Percentiles rank a stretch among this genome's conserved stretches.
These are phyloP conservation scores for Chrysoporthe deuterocubensis DNA, from an alignment of 2,329 filamentous ascomycete genomes.

Conservation along the genomic window DNA sequence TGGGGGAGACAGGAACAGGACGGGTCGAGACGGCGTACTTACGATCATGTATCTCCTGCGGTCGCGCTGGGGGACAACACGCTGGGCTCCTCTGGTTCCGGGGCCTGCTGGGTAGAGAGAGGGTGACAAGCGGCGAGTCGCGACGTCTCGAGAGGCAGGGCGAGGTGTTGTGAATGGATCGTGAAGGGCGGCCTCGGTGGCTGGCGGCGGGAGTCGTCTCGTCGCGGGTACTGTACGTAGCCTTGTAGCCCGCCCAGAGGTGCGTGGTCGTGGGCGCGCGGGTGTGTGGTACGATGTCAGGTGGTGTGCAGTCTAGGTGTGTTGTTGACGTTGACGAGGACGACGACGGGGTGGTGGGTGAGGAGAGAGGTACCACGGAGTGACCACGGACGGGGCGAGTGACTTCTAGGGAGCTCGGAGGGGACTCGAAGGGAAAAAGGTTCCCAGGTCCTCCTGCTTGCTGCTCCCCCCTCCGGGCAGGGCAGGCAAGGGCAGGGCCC, in stretches of 20 bases:
- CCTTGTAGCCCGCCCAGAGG: constrained; percentile 1
- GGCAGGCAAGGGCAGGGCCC: background rate
- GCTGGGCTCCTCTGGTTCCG: background rate
- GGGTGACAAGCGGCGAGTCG: background rate
- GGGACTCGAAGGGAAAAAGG: background rate
- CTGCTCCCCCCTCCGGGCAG: background rate
- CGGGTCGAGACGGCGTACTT: constrained; percentile 10
- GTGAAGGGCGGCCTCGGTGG: background rate
- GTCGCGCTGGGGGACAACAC: constrained; percentile 7
- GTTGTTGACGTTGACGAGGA: background rate
- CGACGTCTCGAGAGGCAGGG: background rate
- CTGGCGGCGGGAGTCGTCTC: background rate
- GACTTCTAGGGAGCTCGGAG: background rate
- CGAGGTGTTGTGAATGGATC: background rate
- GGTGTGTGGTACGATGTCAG: background rate
- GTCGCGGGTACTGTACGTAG: background rate
- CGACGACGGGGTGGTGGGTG: background rate
- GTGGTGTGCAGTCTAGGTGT: background rate
- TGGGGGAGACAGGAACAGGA: background rate
- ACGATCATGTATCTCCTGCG: constrained; percentile 8
- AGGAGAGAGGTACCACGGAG: constrained; percentile 4
- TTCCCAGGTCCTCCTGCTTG: background rate
- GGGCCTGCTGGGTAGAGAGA: background rate
- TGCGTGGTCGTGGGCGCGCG: background rate
- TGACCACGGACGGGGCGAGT: constrained; percentile 6